Evolutionary conservation across 2,329 filamentous ascomycete genomes (phyloP), one percentile per base, ranked within the genome.

Genomic region (Fusarium compactum): DNA sequence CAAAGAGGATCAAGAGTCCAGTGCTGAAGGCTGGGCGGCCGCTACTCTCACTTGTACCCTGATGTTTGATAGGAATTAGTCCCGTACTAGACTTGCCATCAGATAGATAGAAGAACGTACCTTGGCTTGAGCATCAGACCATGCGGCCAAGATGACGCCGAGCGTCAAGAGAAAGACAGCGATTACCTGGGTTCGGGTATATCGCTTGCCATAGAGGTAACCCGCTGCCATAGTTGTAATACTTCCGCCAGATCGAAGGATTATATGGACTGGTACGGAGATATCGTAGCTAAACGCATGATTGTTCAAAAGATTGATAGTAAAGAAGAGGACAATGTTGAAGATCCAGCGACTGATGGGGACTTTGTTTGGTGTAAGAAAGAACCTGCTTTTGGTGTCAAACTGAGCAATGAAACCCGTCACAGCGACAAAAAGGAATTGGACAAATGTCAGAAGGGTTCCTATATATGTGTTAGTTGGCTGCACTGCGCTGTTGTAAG

Each of bases 241-340:
- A 75, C 95, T 97, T 18, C 96, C 96, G 52, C 95, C 97, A 51
- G 95, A 98, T 56, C 96, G 90, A 30, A 99, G 85, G 72, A 99
- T 98, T 75, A 99, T 99, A 78, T 99, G 96, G 51, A 99, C 90
- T 2, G 96, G 96, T 0, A 99, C 94, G 9, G 94, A 97, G 60
- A 99, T 98, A 74, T 94, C 91, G 82, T 98, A 99, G 68, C 94
- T 95, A 80, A 99, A 99, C 9, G 95, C 96, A 85, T 95, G 95
- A 76, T 99, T 99, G 82, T 99, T 99, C 77, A 99, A 83, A 62
- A 98, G 89, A 76, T 98, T 99, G 81, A 99, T 96, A 67, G 88
- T 88, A 79, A 97, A 96, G 82, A 98, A 98, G 73, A 98, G 88
- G 6, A 92, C 84, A 44, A 97, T 97, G 78, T 97, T 98, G 76